Conservation (phyloP, 2,329 filamentous ascomycete species). For the Fusarium fracticaudum region DNA sequence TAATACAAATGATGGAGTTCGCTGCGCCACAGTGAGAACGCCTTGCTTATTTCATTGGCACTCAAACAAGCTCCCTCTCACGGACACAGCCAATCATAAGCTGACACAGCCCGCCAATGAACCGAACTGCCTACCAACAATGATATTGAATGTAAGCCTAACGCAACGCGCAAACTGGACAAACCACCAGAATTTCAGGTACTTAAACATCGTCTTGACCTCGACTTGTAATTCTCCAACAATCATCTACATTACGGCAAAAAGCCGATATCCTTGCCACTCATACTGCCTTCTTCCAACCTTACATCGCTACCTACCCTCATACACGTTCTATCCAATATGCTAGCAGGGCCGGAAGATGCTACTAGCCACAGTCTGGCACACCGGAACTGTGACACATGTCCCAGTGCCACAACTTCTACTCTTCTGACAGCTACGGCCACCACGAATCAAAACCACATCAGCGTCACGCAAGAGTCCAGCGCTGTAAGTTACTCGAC, state of each 20-base stretch:
- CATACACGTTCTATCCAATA: neutral
- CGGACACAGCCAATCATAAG: neutral
- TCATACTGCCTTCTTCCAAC: neutral
- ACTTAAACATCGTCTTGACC: neutral
- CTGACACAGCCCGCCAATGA: neutral
- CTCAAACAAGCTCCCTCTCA: neutral
- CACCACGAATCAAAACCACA: neutral
- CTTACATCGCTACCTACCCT: neutral
- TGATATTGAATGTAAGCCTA: neutral
- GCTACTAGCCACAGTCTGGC: neutral
- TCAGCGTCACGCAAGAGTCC: neutral
- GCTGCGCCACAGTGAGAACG: neutral
- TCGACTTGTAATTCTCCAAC: neutral
- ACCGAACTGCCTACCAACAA: neutral
- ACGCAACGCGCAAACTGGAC: neutral
- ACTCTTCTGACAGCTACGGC: neutral
- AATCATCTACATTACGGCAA: neutral
- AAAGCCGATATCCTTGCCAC: neutral
- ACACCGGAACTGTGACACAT: fast-evolving
- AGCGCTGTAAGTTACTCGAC: neutral
- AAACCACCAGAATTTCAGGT: neutral
- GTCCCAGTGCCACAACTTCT: neutral
- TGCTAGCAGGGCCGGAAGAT: neutral
- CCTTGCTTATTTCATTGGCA: neutral
- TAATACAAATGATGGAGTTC: neutral